These are phyloP conservation scores for Solanum tacnaense DNA, from an alignment of 257 asterid species.

Conservation along the genomic window DNA sequence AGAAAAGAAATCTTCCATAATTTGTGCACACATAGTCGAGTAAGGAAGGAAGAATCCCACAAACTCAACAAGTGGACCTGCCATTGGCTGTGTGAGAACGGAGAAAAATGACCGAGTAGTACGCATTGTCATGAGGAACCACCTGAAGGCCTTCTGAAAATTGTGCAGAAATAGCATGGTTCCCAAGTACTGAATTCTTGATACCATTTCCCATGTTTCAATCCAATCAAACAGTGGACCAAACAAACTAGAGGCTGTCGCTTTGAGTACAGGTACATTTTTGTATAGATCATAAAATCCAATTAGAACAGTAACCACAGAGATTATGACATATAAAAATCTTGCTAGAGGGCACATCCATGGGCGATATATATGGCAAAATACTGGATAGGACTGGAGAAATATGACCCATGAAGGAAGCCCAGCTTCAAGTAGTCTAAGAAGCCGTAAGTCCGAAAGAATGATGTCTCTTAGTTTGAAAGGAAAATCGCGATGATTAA, in stretches of 20 bases:
- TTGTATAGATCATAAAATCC: slow-evolving; percentile 94
- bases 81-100: slow-evolving; percentile 47
- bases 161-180: slow-evolving; percentile 96
- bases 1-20: slow-evolving; percentile 50
- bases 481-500: slow-evolving; percentile 72
- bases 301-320: slow-evolving; percentile 79
- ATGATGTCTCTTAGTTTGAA: slow-evolving; percentile 62
- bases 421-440: slow-evolving; percentile 84
- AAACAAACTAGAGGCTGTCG: slow-evolving; percentile 74
- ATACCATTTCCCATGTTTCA: slow-evolving; percentile 89
- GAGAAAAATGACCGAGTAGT: slow-evolving; percentile 50
- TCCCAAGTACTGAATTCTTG: slow-evolving; percentile 85
- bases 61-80: slow-evolving; percentile 51
- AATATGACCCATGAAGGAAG: slow-evolving; percentile 98
- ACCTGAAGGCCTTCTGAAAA: slow-evolving; percentile 80
- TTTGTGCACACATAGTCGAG: slow-evolving; percentile 42
- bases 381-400: slow-evolving; percentile 91
- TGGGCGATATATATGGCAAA: slow-evolving; percentile 88
- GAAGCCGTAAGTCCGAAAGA: slow-evolving; percentile 63
- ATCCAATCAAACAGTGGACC: slow-evolving; percentile 99
- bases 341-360: slow-evolving; percentile 99
- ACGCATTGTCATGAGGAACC: slow-evolving; percentile 63
- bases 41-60: slow-evolving; percentile 63
- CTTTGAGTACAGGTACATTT: slow-evolving; percentile 86
- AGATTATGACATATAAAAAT: slow-evolving; percentile 59